These are phyloP conservation scores for Ophiosphaerella narmari DNA, from an alignment of 2,329 filamentous ascomycete species.

Conservation along the genomic window DNA sequence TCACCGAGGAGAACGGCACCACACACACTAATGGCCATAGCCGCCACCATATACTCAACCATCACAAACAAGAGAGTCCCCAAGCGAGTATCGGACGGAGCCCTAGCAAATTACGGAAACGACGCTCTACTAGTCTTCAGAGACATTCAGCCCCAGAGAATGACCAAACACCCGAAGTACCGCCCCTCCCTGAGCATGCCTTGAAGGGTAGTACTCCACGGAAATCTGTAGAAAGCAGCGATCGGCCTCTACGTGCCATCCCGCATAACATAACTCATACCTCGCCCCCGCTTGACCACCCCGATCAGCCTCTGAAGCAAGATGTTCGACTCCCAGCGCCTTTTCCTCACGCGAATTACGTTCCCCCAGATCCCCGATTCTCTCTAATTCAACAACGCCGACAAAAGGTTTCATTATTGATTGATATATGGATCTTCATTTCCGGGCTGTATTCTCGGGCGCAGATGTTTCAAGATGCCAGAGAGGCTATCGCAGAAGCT, in stretches of 20 bases:
- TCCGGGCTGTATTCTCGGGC: slow-evolving; percentile 86
- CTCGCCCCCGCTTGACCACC: slow-evolving; percentile 47
- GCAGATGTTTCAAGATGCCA: slow-evolving; percentile 76
- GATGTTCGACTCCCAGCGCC: slow-evolving; percentile 50
- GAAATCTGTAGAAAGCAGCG: slow-evolving; percentile 37
- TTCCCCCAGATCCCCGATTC: slow-evolving; percentile 54
- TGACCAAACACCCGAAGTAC: slow-evolving; percentile 8
- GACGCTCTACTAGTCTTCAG: slow-evolving; percentile 45
- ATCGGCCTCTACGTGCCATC: slow-evolving; percentile 46
- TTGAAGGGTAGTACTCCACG: slow-evolving; percentile 28
- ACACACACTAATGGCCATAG: slow-evolving; percentile 43
- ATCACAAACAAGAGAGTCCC: slow-evolving; percentile 42
- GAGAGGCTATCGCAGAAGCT: slow-evolving; percentile 80
- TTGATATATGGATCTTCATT: slow-evolving; percentile 89
- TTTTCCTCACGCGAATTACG: slow-evolving; percentile 40
- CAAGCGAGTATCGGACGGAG: slow-evolving; percentile 43
- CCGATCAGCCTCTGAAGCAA: slow-evolving; percentile 49
- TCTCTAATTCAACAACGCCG: slow-evolving; percentile 57
- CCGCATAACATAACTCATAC: slow-evolving; percentile 47
- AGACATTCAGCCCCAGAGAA: slow-evolving; percentile 31
- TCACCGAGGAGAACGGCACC: slow-evolving; percentile 66
- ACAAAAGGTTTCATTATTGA: slow-evolving; percentile 63
- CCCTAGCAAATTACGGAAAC: slow-evolving; percentile 47
- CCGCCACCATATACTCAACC: slow-evolving; percentile 38
- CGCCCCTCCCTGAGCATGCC: slow-evolving; percentile 20